Base-by-base conservation (phyloP, 345 rosid species). In the Aquilaria malaccensis region DNA sequence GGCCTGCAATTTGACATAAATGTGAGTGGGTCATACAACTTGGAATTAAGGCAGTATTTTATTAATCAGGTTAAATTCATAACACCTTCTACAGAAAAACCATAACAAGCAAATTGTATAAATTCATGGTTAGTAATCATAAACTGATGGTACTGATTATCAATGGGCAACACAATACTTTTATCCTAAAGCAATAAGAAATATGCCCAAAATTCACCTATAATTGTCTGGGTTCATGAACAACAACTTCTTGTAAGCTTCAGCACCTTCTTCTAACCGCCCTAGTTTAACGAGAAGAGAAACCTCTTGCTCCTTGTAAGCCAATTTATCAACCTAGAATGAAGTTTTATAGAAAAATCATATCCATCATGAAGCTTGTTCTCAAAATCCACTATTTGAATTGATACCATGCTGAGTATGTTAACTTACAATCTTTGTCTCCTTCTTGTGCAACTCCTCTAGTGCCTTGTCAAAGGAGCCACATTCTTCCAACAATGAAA, bases 161-260 rank as follows among this genome's bases (percentile, higher is more conserved):
- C 43, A 37, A 37, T 37, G 4, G 43, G 7, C 43, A 5, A 37
- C 43, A 37, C 43, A 37, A 37, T 4, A 37, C 43, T 37, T 37
- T 5, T 4, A 37, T 37, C 43, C 43, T 9, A 37, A 37, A 37
- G 43, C 43, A 3, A 5, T 9, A 37, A 37, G 43, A 37, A 22
- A 37, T 37, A 61, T 32, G 57, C 58, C 31, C n/a, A 66, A 55
- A 56, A 64, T 58, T 68, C 70, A 91, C 99, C 98, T 84, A 78
- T 95, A 95, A 68, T 95, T 91, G 79, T 95, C 99, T 52, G 99
- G 98, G 83, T 91, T 95, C 80, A 91, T 77, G 51, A 83, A 78
- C 64, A 95, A 97, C 55, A 95, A 79, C 50, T 22, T 73, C 85
- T 74, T 80, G 73, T 85, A 88, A 74, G 87, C 68, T 65, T 83